Base-by-base conservation (phyloP, 2,329 filamentous ascomycete genomes). In the Phoma sp. region DNA sequence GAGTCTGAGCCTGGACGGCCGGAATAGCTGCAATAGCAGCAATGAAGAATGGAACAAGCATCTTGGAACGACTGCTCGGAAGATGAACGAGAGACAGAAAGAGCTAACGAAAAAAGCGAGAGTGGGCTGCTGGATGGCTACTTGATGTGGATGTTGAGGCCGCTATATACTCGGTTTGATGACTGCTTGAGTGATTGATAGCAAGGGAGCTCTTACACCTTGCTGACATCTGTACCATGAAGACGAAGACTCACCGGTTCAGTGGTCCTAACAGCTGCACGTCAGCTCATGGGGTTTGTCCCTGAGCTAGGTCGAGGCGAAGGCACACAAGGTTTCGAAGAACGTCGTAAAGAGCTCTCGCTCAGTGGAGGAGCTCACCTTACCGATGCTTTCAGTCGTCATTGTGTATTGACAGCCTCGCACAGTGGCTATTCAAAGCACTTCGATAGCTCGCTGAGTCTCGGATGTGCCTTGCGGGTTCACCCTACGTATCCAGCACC, bases 21-120 rank as follows among this genome's bases (percentile, higher is more conserved):
- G 61, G 51, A 22, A 58, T n/a, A 21, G 58, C 63, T 51, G 65
- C 62, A 38, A 68, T 43, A 24, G 51, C 57, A 46, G 62, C 59
- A 31, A 67, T 35, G 29, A 67, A 19, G 10, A 55, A 41, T 8
- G 59, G 45, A 29, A 58, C 8, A 37, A 64, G 46, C 68, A 70
- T 68, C 37, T 36, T 62, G 47, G 47, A 53, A 48, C 8, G 47
- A 44, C 19, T 52, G 45, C 21, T 44, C 12, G 38, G 24, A 17
- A 45, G 19, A 53, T 38, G 22, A 40, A 50, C 52, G 44, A 61
- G 47, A 21, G 50, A 56, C 53, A 55, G 48, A 52, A 54, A 52
- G 39, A 58, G 45, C 36, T 17, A 40, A 45, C 7, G 36, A 43
- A 54, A 54, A 36, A 58, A 65, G 61, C 54, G 60, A 64, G 43